Evolutionary conservation across 2,329 filamentous ascomycete genomes (phyloP).

Genomic region (Salinomyces thailandicus): DNA sequence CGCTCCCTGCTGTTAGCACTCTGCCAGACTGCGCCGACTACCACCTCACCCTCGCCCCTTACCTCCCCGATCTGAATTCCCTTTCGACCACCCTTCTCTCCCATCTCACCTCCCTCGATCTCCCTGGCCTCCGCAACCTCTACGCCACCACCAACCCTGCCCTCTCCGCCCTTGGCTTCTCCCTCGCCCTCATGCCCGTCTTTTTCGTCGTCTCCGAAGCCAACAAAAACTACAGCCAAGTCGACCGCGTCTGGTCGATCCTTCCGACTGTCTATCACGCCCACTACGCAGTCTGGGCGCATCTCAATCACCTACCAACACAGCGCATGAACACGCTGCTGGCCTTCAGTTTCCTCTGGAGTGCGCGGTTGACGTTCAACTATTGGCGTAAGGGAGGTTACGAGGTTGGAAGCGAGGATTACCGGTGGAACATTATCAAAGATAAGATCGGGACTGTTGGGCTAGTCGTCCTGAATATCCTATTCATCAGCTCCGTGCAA

Average conservation of each 20-base stretch:
- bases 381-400: slow-evolving; percentile 96
- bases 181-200: slow-evolving; percentile 57
- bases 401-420: slow-evolving; percentile 79
- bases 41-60: slow-evolving; percentile 63
- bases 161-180: slow-evolving; percentile 61
- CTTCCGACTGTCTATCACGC: slow-evolving; percentile 77
- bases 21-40: slow-evolving; percentile 69
- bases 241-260: slow-evolving; percentile 86
- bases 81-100: slow-evolving; percentile 40
- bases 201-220: slow-evolving; percentile 70
- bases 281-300: slow-evolving; percentile 77
- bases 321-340: slow-evolving; percentile 62
- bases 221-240: slow-evolving; percentile 93
- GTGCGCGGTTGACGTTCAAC: slow-evolving; percentile 69
- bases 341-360: slow-evolving; percentile 62
- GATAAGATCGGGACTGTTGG: slow-evolving; percentile 49
- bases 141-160: slow-evolving; percentile 83
- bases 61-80: slow-evolving; percentile 52
- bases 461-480: slow-evolving; percentile 77
- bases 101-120: slow-evolving; percentile 47
- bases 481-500: slow-evolving; percentile 82
- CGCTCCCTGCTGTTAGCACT: slow-evolving; percentile 43
- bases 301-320: slow-evolving; percentile 59
- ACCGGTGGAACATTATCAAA: slow-evolving; percentile 76
- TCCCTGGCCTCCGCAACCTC: slow-evolving; percentile 51